phyloP scores from a whole-genome alignment of 257 asterid species.

The Solanum lignicaule region DNA sequence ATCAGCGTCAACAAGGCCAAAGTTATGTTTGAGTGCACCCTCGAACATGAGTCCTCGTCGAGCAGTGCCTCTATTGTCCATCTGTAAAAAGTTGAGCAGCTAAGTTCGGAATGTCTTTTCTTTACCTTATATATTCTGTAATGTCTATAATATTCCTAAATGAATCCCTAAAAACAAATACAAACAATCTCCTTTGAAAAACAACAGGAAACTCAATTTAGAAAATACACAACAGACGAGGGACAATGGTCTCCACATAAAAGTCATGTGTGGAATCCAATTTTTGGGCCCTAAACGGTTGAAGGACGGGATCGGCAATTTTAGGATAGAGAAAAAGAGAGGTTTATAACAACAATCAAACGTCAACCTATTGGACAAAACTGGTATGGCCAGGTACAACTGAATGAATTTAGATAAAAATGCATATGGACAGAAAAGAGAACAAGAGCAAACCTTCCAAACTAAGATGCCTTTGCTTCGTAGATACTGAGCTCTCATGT shows the following conservation, averaged over 20 bases:
- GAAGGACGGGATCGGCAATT: background rate
- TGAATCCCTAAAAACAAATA: background rate
- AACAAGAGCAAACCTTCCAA: conserved; percentile 65
- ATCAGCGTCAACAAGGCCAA: conserved; percentile 66
- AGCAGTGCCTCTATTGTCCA: conserved; percentile 94
- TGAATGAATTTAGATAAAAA: background rate
- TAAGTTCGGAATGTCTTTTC: background rate
- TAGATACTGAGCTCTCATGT: conserved; percentile 89
- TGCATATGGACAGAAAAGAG: background rate
- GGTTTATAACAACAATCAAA: background rate
- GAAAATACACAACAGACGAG: background rate
- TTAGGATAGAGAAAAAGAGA: background rate
- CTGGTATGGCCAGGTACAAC: background rate
- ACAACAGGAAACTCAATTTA: background rate
- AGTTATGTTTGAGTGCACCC: conserved; percentile 68
- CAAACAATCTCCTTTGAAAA: background rate
- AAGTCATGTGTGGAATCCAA: background rate
- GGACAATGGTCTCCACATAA: background rate
- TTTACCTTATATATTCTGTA: background rate
- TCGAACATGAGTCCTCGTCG: conserved; percentile 84
- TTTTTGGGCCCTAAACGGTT: background rate
- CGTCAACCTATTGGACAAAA: background rate
- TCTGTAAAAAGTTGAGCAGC: conserved; percentile 29
- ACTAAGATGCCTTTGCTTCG: conserved; percentile 80
- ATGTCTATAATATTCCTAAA: background rate